Evolutionary conservation across 352 stramenopile species (phyloP).

Genomic region (Stramenopiles sp.): DNA sequence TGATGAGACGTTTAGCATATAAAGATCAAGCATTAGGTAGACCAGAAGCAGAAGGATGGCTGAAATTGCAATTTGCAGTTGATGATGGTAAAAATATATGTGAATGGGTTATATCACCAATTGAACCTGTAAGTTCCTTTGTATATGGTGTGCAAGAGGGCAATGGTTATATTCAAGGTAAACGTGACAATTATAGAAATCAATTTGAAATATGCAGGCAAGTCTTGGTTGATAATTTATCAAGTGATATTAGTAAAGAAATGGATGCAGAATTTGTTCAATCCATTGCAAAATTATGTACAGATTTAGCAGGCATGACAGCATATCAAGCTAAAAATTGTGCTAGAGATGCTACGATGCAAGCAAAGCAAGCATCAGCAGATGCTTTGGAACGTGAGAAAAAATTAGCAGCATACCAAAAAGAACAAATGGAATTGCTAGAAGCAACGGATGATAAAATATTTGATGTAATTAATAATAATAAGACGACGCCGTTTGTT

Average conservation of each 20-base stretch:
- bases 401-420: background rate
- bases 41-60: background rate
- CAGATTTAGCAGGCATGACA: background rate
- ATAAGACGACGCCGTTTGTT: background rate
- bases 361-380: background rate
- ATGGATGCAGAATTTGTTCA: background rate
- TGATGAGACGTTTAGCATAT: background rate
- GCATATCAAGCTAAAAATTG: background rate
- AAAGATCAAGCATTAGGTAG: background rate
- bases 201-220: background rate
- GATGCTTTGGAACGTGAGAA: background rate
- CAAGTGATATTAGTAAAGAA: background rate
- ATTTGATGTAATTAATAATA: conserved; percentile 4
- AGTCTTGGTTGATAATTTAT: background rate
- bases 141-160: background rate
- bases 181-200: background rate
- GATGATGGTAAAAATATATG: background rate
- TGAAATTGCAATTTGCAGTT: background rate
- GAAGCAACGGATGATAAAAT: background rate
- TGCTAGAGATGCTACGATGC: background rate
- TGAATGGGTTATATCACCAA: background rate
- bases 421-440: background rate
- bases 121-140: background rate
- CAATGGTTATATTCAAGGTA: background rate
- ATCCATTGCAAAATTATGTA: background rate